Base-by-base conservation (phyloP, 108 stramenopile genomes). In the Nannochloropsis salina region DNA sequence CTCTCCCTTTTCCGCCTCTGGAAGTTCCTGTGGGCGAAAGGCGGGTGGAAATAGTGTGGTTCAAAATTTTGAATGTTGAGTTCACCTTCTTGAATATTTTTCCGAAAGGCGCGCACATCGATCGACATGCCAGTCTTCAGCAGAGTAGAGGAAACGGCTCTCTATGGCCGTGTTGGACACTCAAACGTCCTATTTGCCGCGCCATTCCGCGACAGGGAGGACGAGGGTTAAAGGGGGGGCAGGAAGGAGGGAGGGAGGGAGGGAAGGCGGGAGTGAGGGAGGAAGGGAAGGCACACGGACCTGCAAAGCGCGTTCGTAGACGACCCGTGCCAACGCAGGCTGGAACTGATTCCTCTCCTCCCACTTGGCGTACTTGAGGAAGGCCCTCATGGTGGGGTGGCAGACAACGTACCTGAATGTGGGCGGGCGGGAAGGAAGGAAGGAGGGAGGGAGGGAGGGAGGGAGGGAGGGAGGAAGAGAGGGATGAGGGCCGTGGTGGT, bases 321-420 rank as follows among this genome's bases (percentile, higher is more conserved):
- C 94, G 12, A 92, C 93, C 80, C 99, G 90, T 11, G 99, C 97
- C 85, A 97, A 90, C 9, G 94, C 90, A 21, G 95, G 85, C 88
- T 99, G 93, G 83, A 94, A 95, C 51, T 95, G 95, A 87, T 94
- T 95, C 12, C 47, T 51, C 93, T 98, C 98, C 74, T 98, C 99
- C 99, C 99, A 99, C 84, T 95, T 95, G 84, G 96, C 96, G 92
- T 96, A 99, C 87, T 95, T 94, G 44, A 98, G 86, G 89, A 96
- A 98, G 9, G 97, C 92, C 41, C 95, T 88, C 9, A 92, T 89
- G 12, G 92, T 93, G 8, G 98, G 97, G 88, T 97, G 97, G 21
- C 92, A 90, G 88, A 95, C 96, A 86, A 96, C 95, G 89, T 97
- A 98, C n/a, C 94, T 90, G 79, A 12, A 12, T 11, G 12, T 9